Conservation (phyloP, 345 rosid species). For the Kandelia obovata region DNA sequence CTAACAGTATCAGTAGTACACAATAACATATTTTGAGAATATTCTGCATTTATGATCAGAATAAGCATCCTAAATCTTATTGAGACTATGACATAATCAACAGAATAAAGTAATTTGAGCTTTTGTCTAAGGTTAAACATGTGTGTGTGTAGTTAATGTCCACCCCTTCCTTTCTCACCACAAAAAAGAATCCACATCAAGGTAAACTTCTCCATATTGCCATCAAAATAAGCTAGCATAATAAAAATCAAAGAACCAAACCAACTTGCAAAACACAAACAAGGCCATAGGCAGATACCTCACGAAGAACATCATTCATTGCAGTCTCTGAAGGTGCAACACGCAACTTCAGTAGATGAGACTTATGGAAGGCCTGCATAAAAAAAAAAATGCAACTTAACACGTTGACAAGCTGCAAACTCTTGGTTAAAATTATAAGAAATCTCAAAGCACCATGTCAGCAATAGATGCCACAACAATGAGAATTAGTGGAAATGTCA, state of each 20-base stretch:
- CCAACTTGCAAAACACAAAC: background rate
- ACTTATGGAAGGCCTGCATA: slow-evolving; percentile 87
- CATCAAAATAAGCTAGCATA: background rate
- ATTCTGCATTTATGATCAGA: background rate
- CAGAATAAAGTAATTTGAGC: background rate
- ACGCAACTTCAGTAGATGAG: slow-evolving; percentile 74
- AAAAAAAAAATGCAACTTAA: slow-evolving; percentile 12
- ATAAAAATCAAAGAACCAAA: background rate
- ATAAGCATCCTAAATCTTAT: too few species aligned
- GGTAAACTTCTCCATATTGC: background rate
- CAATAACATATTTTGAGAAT: background rate
- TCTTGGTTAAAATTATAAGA: background rate
- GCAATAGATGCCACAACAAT: background rate
- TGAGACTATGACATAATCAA: too few species aligned
- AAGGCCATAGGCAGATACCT: slow-evolving; percentile 45
- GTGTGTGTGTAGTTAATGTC: background rate
- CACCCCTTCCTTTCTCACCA: background rate
- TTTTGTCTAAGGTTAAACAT: background rate
- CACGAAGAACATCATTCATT: slow-evolving; percentile 94
- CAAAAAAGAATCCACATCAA: background rate
- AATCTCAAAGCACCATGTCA: background rate
- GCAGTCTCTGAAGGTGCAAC: slow-evolving; percentile 99
- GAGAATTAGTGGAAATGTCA: background rate
- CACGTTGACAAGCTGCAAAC: slow-evolving; percentile 5
- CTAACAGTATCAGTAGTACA: background rate